A percentile compares a stretch with the other conserved stretches of the same genome.
These are phyloP conservation scores for Penicillium paneum DNA, from an alignment of 2,329 filamentous ascomycete species.

Conservation along the genomic window DNA sequence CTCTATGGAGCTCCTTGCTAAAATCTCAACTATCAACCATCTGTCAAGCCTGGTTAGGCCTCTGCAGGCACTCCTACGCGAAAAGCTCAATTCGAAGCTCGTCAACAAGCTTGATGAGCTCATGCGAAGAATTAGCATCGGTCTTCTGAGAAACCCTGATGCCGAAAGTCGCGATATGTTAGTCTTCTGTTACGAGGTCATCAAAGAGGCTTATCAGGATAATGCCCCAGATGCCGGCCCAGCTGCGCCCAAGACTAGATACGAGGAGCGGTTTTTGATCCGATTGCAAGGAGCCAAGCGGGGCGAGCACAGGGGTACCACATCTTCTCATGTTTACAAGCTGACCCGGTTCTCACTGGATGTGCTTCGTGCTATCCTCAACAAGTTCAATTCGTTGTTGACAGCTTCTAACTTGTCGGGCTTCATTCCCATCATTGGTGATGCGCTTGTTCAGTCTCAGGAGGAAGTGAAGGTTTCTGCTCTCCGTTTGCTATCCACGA, in stretches of 20 bases:
- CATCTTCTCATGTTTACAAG: constrained; percentile 80
- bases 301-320: constrained; percentile 66
- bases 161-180: constrained; percentile 77
- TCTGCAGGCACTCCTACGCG: constrained; percentile 71
- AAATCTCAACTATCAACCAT: constrained; percentile 70
- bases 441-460: constrained; percentile 76
- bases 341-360: constrained; percentile 84
- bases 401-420: constrained; percentile 76
- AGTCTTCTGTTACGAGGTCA: constrained; percentile 92
- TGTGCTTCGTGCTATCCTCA: constrained; percentile 77
- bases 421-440: constrained; percentile 84
- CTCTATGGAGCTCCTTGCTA: constrained; percentile 89
- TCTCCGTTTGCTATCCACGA: constrained; percentile 76
- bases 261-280: constrained; percentile 64
- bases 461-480: constrained; percentile 91
- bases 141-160: constrained; percentile 75
- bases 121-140: constrained; percentile 75
- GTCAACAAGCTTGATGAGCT: constrained; percentile 89
- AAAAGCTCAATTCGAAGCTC: constrained; percentile 79
- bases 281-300: constrained; percentile 73
- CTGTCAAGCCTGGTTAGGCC: constrained; percentile 75
- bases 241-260: constrained; percentile 25
- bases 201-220: constrained; percentile 77
- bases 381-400: constrained; percentile 77
- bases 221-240: constrained; percentile 44